Percentiles rank a stretch among this genome's conserved stretches.
Conservation (phyloP, 352 stramenopile species). For the Phytophthora litchii region DNA sequence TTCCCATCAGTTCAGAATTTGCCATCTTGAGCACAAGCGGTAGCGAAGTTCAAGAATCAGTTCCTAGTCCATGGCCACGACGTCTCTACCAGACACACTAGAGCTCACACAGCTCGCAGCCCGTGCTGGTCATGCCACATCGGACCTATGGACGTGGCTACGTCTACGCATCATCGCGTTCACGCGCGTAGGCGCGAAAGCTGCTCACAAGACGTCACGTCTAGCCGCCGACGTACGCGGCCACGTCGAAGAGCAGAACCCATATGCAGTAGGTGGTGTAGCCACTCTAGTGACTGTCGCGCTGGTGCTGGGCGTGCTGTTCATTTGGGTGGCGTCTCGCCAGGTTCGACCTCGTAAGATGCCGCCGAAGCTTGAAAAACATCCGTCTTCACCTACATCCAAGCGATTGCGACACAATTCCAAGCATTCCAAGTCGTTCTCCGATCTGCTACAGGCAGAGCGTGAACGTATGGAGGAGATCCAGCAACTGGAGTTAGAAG, state of each 20-base stretch:
- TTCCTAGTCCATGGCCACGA: slow-evolving; percentile 1
- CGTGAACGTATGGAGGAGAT: slow-evolving; percentile 69
- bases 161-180: slow-evolving; percentile 15
- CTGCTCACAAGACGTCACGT: slow-evolving; percentile 26
- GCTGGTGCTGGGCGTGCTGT: slow-evolving; percentile 54
- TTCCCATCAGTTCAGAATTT: slow-evolving; percentile 20
- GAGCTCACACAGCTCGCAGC: slow-evolving; percentile 17
- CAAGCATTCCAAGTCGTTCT: slow-evolving; percentile 75
- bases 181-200: slow-evolving; percentile 18
- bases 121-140: slow-evolving; percentile 1
- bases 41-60: background rate
- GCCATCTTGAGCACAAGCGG: background rate
- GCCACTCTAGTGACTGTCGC: slow-evolving; percentile 55
- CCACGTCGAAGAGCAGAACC: slow-evolving; percentile 41
- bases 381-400: slow-evolving; percentile 69
- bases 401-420: slow-evolving; percentile 69
- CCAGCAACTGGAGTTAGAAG: slow-evolving; percentile 62
- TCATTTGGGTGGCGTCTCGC: slow-evolving; percentile 83
- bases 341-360: slow-evolving; percentile 70
- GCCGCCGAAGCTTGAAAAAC: slow-evolving; percentile 35
- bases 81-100: slow-evolving; percentile 11
- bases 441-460: slow-evolving; percentile 66
- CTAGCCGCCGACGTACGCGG: slow-evolving; percentile 19
- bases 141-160: slow-evolving; percentile 30
- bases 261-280: slow-evolving; percentile 53